Evolutionary conservation across 2,329 filamentous ascomycete genomes (phyloP).

Genomic region (Penicillium decumbens): DNA sequence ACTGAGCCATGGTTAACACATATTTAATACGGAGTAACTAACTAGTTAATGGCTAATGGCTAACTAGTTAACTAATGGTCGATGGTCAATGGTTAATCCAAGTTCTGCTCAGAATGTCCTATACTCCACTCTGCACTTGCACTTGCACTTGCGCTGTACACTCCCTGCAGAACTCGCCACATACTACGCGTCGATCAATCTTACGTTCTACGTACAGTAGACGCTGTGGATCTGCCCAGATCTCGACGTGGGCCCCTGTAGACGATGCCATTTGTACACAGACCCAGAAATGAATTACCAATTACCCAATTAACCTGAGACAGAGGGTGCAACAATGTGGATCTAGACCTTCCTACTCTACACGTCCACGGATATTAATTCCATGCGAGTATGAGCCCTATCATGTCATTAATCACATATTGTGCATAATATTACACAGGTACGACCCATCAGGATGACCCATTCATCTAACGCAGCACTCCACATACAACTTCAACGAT

Average conservation of each 20-base stretch:
- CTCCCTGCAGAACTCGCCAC: neutral
- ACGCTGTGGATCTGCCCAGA: neutral
- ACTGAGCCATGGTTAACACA: neutral
- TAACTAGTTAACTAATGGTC: no score
- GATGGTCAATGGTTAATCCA: no score
- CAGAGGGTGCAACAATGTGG: neutral
- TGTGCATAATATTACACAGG: neutral
- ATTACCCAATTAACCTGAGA: no score
- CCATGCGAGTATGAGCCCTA: neutral
- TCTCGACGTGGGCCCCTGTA: neutral
- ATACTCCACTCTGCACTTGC: neutral
- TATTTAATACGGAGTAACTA: no score
- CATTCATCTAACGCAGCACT: neutral
- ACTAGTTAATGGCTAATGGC: no score
- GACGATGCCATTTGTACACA: no score
- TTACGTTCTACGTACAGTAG: neutral
- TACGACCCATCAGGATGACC: neutral
- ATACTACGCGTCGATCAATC: neutral
- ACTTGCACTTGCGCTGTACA: no score
- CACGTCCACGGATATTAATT: neutral
- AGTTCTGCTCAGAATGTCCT: no score
- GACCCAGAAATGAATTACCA: no score
- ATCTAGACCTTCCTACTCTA: neutral
- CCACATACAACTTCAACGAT: neutral
- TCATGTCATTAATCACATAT: neutral